Evolutionary conservation across 441 rosid genomes (phyloP).

Genomic region (Populus hybrid): DNA sequence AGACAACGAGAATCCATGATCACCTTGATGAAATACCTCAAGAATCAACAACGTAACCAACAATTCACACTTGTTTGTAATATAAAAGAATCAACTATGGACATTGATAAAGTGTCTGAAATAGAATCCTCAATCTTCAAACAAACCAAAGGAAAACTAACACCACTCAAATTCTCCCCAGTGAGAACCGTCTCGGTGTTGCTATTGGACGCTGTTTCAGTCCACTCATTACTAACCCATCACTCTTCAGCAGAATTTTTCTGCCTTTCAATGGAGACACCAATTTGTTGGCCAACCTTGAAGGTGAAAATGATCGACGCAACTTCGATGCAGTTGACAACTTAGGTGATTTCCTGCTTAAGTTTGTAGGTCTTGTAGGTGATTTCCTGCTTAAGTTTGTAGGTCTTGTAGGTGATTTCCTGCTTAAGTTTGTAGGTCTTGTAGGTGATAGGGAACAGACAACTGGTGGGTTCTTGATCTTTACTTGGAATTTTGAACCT

Average conservation of each 20-base stretch:
- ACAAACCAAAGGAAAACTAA: background rate
- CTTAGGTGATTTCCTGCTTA: constrained; percentile 8
- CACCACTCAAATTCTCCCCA: constrained; percentile 52
- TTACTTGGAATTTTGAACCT: constrained; percentile 68
- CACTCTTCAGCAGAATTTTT: constrained; percentile 45
- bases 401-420: too few species aligned
- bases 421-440: too few species aligned
- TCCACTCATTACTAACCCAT: constrained; percentile 47
- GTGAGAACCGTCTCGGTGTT: constrained; percentile 43
- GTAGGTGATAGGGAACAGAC: constrained; percentile 44
- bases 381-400: too few species aligned
- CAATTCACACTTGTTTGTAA: constrained; percentile 3
- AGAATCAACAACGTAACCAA: background rate
- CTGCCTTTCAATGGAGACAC: constrained; percentile 81
- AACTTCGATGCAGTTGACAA: constrained; percentile 43
- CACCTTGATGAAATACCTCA: background rate
- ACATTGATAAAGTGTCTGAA: constrained; percentile 16
- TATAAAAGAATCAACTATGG: constrained; percentile 26
- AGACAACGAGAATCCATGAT: background rate
- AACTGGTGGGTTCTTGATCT: constrained; percentile 68
- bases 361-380: constrained; percentile 34
- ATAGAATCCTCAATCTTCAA: background rate
- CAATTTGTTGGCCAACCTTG: constrained; percentile 67
- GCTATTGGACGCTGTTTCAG: constrained; percentile 63
- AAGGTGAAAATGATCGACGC: constrained; percentile 72